Evolutionary conservation across 495 filamentous ascomycete species (phyloP).

Genomic region (Hypoxylon trugodes): DNA sequence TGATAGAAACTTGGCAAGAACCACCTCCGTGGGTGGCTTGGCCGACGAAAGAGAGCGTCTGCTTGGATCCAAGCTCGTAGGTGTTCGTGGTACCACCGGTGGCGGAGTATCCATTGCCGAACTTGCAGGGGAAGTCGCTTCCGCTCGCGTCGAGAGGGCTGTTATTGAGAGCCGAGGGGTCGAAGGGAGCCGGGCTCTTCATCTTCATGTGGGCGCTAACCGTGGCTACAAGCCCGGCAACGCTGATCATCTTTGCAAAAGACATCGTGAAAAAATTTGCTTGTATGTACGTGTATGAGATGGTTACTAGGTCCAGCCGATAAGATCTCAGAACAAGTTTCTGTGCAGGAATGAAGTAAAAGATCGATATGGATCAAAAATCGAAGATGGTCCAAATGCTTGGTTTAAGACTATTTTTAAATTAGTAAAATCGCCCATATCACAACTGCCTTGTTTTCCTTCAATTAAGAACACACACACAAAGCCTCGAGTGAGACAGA

Average conservation of each 20-base stretch:
- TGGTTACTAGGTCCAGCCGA: constrained; percentile 48
- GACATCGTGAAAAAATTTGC: constrained; percentile 52
- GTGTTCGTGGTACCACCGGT: constrained; percentile 52
- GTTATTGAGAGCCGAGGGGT: constrained; percentile 53
- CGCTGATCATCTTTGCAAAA: constrained; percentile 47
- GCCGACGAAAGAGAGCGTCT: constrained; percentile 65
- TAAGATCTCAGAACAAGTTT: constrained; percentile 28
- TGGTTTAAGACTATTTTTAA: background rate
- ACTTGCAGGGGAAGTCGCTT: constrained; percentile 85
- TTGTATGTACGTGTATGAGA: constrained; percentile 23
- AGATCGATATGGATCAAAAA: constrained; percentile 31
- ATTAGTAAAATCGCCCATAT: constrained; percentile 20
- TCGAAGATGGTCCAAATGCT: constrained; percentile 25
- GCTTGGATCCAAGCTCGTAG: constrained; percentile 64
- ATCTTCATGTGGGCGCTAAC: constrained; percentile 78
- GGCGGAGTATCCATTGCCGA: constrained; percentile 48
- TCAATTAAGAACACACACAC: background rate
- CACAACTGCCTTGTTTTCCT: background rate
- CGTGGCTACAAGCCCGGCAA: constrained; percentile 60
- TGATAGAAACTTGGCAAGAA: constrained; percentile 86
- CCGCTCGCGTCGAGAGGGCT: constrained; percentile 67
- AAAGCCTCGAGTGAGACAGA: constrained; percentile 12
- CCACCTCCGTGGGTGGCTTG: constrained; percentile 83
- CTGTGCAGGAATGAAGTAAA: constrained; percentile 35
- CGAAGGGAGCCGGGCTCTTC: constrained; percentile 72